phyloP scores from a whole-genome alignment of 495 filamentous ascomycete species.

The Aspergillus homomorphus region DNA sequence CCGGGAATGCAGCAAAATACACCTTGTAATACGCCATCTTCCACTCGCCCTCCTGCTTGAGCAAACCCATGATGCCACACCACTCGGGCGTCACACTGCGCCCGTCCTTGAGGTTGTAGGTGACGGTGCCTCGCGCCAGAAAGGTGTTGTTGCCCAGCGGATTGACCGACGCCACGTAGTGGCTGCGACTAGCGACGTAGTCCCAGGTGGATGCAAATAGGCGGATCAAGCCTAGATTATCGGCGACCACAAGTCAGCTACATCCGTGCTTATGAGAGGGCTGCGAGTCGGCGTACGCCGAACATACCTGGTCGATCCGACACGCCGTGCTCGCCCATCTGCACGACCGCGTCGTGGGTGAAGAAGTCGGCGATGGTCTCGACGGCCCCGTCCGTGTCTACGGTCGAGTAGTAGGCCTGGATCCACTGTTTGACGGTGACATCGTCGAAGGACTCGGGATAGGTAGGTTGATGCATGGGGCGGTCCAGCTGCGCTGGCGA shows the following conservation, averaged over 20 bases:
- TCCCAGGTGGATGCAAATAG: not conserved
- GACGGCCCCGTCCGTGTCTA: not conserved
- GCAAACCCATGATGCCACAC: not conserved
- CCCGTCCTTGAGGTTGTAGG: not conserved
- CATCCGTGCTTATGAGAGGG: not conserved
- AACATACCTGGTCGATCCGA: not conserved
- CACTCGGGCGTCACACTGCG: not conserved
- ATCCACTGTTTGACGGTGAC: constrained; percentile 1
- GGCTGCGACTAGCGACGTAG: not conserved
- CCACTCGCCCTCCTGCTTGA: not conserved
- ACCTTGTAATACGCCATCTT: not conserved
- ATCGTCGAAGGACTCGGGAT: not conserved
- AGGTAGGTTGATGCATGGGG: not conserved
- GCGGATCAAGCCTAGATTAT: not conserved
- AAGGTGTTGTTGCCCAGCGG: not conserved
- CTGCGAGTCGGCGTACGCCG: too few species aligned
- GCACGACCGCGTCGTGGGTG: not conserved
- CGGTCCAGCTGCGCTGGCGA: not conserved
- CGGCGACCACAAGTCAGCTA: not conserved
- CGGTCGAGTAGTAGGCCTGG: not conserved
- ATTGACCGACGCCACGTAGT: not conserved
- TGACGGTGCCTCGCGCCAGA: not conserved
- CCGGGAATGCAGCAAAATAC: not conserved
- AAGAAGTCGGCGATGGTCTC: not conserved
- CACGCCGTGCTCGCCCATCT: not conserved